Evolutionary conservation across 164 flowering plant genomes (phyloP).

Genomic region (Umbellularia californica): DNA sequence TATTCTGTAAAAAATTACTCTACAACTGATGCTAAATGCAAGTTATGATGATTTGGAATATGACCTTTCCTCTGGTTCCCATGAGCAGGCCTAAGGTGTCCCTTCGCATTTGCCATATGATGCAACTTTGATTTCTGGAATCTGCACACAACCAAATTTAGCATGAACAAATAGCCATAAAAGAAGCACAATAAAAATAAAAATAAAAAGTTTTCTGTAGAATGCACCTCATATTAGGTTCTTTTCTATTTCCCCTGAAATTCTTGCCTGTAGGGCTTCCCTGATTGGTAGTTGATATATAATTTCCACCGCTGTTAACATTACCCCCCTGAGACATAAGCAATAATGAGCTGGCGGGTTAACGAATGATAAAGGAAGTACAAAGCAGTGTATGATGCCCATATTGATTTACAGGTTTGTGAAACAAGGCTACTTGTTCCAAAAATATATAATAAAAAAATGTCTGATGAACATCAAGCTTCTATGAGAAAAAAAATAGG

Average conservation of each 20-base stretch:
- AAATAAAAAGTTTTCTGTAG: neutral
- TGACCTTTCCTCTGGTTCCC: conserved; percentile 1
- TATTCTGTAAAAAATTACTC: neutral
- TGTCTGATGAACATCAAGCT: too few species aligned
- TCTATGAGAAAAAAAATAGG: too few species aligned
- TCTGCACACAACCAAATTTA: conserved; percentile 2
- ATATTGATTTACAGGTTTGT: neutral
- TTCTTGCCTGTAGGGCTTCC: conserved; percentile 4
- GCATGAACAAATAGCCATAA: neutral
- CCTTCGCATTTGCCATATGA: neutral
- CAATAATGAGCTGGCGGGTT: neutral
- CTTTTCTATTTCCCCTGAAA: neutral
- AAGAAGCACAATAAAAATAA: neutral
- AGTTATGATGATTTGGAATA: neutral
- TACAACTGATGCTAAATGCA: neutral
- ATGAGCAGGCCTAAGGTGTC: neutral
- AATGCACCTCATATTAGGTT: neutral
- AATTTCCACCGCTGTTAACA: neutral
- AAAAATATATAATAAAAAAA: too few species aligned
- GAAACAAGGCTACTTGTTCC: neutral
- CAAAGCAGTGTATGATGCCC: neutral
- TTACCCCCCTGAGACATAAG: neutral
- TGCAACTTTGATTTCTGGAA: conserved; percentile 6
- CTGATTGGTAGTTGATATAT: neutral
- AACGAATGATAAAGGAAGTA: neutral